A percentile compares a stretch with the other conserved stretches of the same genome.
These are phyloP conservation scores for Plasmodium adleri DNA, from an alignment of 169 alveolate genomes.

Conservation along the genomic window DNA sequence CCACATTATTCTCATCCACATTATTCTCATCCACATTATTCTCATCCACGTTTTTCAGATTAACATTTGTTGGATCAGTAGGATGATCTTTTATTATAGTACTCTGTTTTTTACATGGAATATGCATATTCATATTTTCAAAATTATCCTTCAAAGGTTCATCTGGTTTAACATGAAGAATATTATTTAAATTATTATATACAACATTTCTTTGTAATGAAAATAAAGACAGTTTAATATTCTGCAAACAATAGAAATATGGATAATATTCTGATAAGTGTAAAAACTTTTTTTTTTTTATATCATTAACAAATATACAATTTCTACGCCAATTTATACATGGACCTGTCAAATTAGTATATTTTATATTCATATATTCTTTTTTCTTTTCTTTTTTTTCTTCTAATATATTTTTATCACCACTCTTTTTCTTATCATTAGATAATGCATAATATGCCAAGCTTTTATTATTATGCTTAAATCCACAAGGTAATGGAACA, in stretches of 20 bases:
- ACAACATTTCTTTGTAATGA: conserved; percentile 58
- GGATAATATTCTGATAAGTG: conserved; percentile 26
- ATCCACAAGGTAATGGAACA: conserved; percentile 93
- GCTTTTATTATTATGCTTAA: conserved; percentile 84
- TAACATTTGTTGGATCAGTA: too few species aligned
- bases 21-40: too few species aligned
- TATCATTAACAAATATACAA: conserved; percentile 68
- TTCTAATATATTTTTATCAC: conserved; percentile 62
- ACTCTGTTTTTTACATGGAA: too few species aligned
- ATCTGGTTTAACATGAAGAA: not conserved
- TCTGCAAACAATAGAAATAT: conserved; percentile 46
- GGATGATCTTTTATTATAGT: too few species aligned
- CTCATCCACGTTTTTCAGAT: too few species aligned
- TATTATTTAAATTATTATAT: conserved; percentile 33
- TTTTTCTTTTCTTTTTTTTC: conserved; percentile 79
- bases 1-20: too few species aligned
- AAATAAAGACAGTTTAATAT: conserved; percentile 33
- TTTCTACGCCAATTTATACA: conserved; percentile 82
- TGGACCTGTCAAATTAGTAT: conserved; percentile 83
- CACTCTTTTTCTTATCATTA: conserved; percentile 25
- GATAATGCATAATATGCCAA: conserved; percentile 85
- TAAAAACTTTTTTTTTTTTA: conserved; percentile 22
- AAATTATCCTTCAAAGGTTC: not conserved
- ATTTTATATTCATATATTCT: conserved; percentile 84
- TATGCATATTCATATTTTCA: not conserved